These are phyloP conservation scores for Aspergillus incahuasiensis DNA, from an alignment of 495 filamentous ascomycete genomes.

Conservation along the genomic window DNA sequence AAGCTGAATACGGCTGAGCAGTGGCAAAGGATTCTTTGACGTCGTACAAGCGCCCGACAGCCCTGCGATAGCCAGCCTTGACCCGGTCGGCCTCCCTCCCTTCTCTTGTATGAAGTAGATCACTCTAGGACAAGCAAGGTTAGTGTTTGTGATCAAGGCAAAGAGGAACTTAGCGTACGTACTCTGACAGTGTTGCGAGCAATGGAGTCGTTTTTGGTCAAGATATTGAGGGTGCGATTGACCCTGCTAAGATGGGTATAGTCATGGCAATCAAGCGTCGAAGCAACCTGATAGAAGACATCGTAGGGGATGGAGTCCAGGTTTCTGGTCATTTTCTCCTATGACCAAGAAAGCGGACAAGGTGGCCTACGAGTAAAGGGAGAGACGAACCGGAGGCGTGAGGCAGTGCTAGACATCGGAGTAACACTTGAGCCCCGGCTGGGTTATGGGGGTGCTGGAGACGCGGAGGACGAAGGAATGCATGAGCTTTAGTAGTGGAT, in stretches of 20 bases:
- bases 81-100: slow-evolving; percentile 43
- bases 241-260: slow-evolving; percentile 42
- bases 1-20: slow-evolving; percentile 57
- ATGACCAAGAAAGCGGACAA: slow-evolving; percentile 11
- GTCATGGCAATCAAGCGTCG: slow-evolving; percentile 39
- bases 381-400: not conserved
- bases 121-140: slow-evolving; percentile 38
- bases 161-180: slow-evolving; percentile 10
- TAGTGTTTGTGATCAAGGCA: slow-evolving; percentile 1
- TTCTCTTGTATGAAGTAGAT: slow-evolving; percentile 54
- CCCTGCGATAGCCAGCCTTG: slow-evolving; percentile 47
- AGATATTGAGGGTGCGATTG: slow-evolving; percentile 48
- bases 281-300: slow-evolving; percentile 54
- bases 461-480: not conserved
- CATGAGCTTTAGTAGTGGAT: not conserved
- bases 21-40: slow-evolving; percentile 58
- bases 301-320: slow-evolving; percentile 56
- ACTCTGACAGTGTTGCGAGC: slow-evolving; percentile 59
- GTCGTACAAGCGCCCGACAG: slow-evolving; percentile 56
- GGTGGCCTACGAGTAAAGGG: slow-evolving; percentile 5
- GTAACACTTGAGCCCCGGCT: not conserved
- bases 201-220: slow-evolving; percentile 57
- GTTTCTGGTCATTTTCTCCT: slow-evolving; percentile 17
- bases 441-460: not conserved
- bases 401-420: slow-evolving; percentile 9